These are phyloP conservation scores for Tuber aestivum DNA, from an alignment of 495 filamentous ascomycete genomes.

Conservation along the genomic window DNA sequence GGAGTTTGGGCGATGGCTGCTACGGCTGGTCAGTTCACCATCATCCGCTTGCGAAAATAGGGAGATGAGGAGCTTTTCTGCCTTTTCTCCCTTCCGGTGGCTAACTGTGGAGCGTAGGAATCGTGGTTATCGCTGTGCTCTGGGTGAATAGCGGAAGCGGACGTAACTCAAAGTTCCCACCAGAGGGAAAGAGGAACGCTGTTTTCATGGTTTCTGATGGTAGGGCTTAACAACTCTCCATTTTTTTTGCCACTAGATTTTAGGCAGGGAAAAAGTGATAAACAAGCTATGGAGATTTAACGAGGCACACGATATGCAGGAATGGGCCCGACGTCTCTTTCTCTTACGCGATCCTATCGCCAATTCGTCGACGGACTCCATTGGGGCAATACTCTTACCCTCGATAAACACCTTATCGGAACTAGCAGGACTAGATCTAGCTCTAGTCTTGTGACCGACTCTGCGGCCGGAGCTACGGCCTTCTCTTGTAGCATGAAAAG, in stretches of 20 bases:
- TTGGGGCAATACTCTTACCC: constrained; percentile 61
- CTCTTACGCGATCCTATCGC: constrained; percentile 73
- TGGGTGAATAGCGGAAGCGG: constrained; percentile 17
- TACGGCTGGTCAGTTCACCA: constrained; percentile 53
- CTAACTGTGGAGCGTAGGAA: constrained; percentile 46
- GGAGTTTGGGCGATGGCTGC: constrained; percentile 87
- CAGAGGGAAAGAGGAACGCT: constrained; percentile 75
- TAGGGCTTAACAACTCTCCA: background rate
- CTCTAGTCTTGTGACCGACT: constrained; percentile 81
- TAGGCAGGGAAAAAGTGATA: background rate
- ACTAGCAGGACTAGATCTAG: constrained; percentile 79
- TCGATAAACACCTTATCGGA: constrained; percentile 84
- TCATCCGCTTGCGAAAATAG: constrained; percentile 53
- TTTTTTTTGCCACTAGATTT: background rate
- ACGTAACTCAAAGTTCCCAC: constrained; percentile 49
- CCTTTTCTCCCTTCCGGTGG: constrained; percentile 55
- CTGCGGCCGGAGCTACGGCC: constrained; percentile 89
- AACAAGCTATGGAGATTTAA: background rate
- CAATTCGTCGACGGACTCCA: constrained; percentile 63
- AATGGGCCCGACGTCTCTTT: constrained; percentile 89
- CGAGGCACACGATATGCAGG: constrained; percentile 41
- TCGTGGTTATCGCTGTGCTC: constrained; percentile 33
- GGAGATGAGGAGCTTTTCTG: constrained; percentile 48
- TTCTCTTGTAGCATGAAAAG: constrained; percentile 89
- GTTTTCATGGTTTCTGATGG: constrained; percentile 98